phyloP scores from a whole-genome alignment of 495 filamentous ascomycete species.

The Parachaetomium inaequale region DNA sequence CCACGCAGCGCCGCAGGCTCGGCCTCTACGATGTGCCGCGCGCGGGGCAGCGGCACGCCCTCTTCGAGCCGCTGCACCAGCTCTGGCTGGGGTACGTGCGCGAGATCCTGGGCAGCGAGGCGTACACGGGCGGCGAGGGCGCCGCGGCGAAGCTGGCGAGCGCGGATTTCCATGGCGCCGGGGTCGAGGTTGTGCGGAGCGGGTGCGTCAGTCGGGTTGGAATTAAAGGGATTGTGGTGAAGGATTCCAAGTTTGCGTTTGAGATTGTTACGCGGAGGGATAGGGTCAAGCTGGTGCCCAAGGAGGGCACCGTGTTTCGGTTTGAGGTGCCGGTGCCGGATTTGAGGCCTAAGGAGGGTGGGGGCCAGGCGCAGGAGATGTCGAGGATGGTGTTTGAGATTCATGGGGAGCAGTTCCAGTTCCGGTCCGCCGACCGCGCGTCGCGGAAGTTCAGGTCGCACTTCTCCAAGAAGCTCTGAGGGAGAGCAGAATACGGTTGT shows the following conservation, averaged over 20 bases:
- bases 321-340: conserved; percentile 60
- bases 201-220: conserved; percentile 78
- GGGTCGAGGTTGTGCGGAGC: conserved; percentile 78
- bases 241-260: conserved; percentile 83
- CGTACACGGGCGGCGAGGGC: conserved; percentile 41
- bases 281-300: conserved; percentile 72
- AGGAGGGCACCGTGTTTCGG: conserved; percentile 83
- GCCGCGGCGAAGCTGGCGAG: conserved; percentile 65
- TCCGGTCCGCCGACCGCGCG: conserved; percentile 74
- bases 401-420: conserved; percentile 81
- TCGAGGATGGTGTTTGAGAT: conserved; percentile 72
- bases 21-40: conserved; percentile 70
- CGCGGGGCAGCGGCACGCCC: conserved; percentile 62
- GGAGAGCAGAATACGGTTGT: not conserved
- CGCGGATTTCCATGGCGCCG: conserved; percentile 87
- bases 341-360: conserved; percentile 15
- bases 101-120: conserved; percentile 59
- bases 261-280: conserved; percentile 71
- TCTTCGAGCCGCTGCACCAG: conserved; percentile 70
- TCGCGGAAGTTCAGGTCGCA: conserved; percentile 87
- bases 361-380: conserved; percentile 5
- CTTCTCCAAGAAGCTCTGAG: conserved; percentile 64
- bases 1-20: conserved; percentile 69
- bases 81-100: conserved; percentile 84
- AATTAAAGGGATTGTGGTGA: conserved; percentile 76